Conservation (phyloP, 768 basidiomycete genomes). For the Filobasidium wieringae region DNA sequence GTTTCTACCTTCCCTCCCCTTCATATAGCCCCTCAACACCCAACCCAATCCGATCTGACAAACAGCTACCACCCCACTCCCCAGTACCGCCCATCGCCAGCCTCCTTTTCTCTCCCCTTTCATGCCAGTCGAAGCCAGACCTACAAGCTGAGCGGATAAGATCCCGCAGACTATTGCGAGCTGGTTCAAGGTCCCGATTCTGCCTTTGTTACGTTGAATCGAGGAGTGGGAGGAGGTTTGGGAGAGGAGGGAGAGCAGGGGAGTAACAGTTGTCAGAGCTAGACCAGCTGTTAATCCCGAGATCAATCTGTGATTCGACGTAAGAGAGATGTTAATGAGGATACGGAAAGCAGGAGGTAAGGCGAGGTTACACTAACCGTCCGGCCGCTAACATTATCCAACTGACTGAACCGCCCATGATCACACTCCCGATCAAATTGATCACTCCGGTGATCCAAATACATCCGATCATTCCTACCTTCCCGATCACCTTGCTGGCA, state of each 20-base stretch:
- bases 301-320: slow-evolving; percentile 19
- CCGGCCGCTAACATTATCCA: slow-evolving; percentile 28
- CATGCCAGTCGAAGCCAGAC: slow-evolving; percentile 29
- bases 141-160: slow-evolving; percentile 27
- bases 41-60: slow-evolving; percentile 20
- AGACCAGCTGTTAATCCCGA: slow-evolving; percentile 31
- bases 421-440: slow-evolving; percentile 26
- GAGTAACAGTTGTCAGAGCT: slow-evolving; percentile 33
- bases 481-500: slow-evolving; percentile 22
- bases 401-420: slow-evolving; percentile 28
- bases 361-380: slow-evolving; percentile 16
- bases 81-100: slow-evolving; percentile 31
- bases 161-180: slow-evolving; percentile 33
- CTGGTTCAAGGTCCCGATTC: slow-evolving; percentile 34
- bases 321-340: not conserved
- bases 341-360: not conserved
- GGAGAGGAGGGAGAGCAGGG: slow-evolving; percentile 26
- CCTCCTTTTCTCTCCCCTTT: slow-evolving; percentile 31
- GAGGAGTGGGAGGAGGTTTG: slow-evolving; percentile 21
- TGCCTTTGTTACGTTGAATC: slow-evolving; percentile 20
- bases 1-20: not conserved
- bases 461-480: slow-evolving; percentile 23
- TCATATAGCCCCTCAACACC: not conserved
- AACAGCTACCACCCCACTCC: slow-evolving; percentile 26
- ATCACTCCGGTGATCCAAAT: slow-evolving; percentile 32